Base-by-base conservation (phyloP, 2,329 filamentous ascomycete species). In the Alternaria panax region DNA sequence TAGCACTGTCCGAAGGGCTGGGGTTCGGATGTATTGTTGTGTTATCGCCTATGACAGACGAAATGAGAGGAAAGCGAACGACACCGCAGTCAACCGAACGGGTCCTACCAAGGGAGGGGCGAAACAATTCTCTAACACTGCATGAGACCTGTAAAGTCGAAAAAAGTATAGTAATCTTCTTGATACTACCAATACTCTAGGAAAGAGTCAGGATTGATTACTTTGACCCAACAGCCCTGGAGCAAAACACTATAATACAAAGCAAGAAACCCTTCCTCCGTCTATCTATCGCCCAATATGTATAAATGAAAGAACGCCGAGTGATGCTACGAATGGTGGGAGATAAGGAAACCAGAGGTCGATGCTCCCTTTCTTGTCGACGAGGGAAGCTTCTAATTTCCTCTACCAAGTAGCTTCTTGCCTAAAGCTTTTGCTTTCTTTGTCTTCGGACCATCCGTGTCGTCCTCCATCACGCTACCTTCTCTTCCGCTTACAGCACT, bases 361-460 rank as follows among this genome's bases (percentile, higher is more conserved):
- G 16, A 25, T 25, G 20, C 20, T 24, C 38, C 20, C 12, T 5
- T 14, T 41, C 38, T 24, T 24, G 20, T 16, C 20, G 20, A 41
- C 2, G 12, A 51, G 27, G 16, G 50, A 30, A 30, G 30, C 7
- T 18, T 51, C 46, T 63, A 62, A 20, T 45, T 63, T 11, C 57
- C 42, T 18, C 60, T 43, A 22, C 66, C 64, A 9, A 67, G 48
- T 4, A 67, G 27, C 43, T 68, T 68, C 40, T 67, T 65, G 7
- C 63, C 66, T 2, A 68, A 11, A 5, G 59, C 57, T 16, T 57
- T 68, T 1, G 66, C 62, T 18, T 65, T 68, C 36, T 65, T 65
- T 28, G 62, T 68, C 27, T 46, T 59, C 5, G 52, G 52, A 20
- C 57, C 57, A 25, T 59, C 64, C 24, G 45, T 57, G 9, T 46